phyloP scores from a whole-genome alignment of 371 early-diverging fungal genomes.

The Mucor saturninus region DNA sequence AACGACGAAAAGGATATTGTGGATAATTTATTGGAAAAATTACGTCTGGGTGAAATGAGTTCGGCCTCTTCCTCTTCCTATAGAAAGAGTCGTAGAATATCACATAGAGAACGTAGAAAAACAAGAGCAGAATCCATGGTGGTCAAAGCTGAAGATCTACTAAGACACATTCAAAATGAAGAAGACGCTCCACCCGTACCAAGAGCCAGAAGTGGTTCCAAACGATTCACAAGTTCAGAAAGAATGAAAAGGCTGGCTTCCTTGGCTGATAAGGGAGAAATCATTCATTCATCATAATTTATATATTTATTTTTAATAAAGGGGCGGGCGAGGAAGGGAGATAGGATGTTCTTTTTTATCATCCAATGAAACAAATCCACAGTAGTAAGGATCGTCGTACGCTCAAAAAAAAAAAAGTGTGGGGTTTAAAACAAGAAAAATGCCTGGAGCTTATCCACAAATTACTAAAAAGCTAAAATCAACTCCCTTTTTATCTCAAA shows the following conservation, averaged over 20 bases:
- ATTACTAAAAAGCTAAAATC: too few species aligned
- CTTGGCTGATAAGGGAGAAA: slow-evolving; percentile 37
- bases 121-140: slow-evolving; percentile 66
- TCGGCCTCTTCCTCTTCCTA: slow-evolving; percentile 60
- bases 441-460: too few species aligned
- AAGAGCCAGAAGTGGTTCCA: slow-evolving; percentile 33
- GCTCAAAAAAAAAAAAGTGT: background rate
- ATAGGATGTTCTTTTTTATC: background rate
- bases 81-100: slow-evolving; percentile 48
- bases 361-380: slow-evolving; percentile 2
- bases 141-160: slow-evolving; percentile 72
- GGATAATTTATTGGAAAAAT: slow-evolving; percentile 81
- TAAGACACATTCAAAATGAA: slow-evolving; percentile 66
- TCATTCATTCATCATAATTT: background rate
- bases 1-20: slow-evolving; percentile 80
- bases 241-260: slow-evolving; percentile 49
- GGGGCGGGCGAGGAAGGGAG: background rate
- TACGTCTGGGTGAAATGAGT: slow-evolving; percentile 72
- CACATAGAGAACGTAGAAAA: slow-evolving; percentile 48
- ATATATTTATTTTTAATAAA: background rate
- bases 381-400: background rate
- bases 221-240: slow-evolving; percentile 42
- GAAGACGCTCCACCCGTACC: slow-evolving; percentile 45
- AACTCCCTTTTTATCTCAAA: too few species aligned
- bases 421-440: background rate